A percentile compares a stretch with the other conserved stretches of the same genome.
These are phyloP conservation scores for Fusarium foetens DNA, from an alignment of 2,329 filamentous ascomycete species.

Conservation along the genomic window DNA sequence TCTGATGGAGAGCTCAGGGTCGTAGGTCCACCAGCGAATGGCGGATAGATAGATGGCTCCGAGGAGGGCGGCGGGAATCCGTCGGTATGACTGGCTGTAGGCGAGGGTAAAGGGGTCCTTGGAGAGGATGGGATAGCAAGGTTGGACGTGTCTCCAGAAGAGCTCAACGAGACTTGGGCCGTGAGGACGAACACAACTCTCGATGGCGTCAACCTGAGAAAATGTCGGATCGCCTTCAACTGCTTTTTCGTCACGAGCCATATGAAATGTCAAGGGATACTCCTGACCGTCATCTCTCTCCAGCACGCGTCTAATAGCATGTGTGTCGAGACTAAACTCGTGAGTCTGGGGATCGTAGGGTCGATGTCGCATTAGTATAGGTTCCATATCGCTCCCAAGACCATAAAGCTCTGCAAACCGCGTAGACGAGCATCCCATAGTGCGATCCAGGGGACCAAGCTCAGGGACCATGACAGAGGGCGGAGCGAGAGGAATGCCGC, in stretches of 20 bases:
- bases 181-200: slow-evolving; percentile 67
- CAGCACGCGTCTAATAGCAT: slow-evolving; percentile 68
- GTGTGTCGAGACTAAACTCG: slow-evolving; percentile 62
- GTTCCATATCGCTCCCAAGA: slow-evolving; percentile 50
- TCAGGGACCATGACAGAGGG: slow-evolving; percentile 33
- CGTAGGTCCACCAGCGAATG: slow-evolving; percentile 64
- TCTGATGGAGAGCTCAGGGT: slow-evolving; percentile 46
- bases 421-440: slow-evolving; percentile 40
- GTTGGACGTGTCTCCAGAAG: slow-evolving; percentile 69
- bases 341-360: slow-evolving; percentile 61
- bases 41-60: slow-evolving; percentile 66
- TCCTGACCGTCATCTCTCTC: slow-evolving; percentile 57
- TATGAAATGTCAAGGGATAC: slow-evolving; percentile 49
- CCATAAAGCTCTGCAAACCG: slow-evolving; percentile 49
- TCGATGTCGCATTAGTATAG: slow-evolving; percentile 51
- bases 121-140: slow-evolving; percentile 62
- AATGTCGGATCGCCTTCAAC: slow-evolving; percentile 41
- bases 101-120: slow-evolving; percentile 65
- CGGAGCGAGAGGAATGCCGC: slow-evolving; percentile 19
- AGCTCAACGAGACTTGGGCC: slow-evolving; percentile 69
- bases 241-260: slow-evolving; percentile 47
- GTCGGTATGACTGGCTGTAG: slow-evolving; percentile 60
- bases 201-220: slow-evolving; percentile 57
- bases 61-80: slow-evolving; percentile 63
- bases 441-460: slow-evolving; percentile 32